Base-by-base conservation (phyloP, 495 filamentous ascomycete genomes). In the Hypoxylon fragiforme region DNA sequence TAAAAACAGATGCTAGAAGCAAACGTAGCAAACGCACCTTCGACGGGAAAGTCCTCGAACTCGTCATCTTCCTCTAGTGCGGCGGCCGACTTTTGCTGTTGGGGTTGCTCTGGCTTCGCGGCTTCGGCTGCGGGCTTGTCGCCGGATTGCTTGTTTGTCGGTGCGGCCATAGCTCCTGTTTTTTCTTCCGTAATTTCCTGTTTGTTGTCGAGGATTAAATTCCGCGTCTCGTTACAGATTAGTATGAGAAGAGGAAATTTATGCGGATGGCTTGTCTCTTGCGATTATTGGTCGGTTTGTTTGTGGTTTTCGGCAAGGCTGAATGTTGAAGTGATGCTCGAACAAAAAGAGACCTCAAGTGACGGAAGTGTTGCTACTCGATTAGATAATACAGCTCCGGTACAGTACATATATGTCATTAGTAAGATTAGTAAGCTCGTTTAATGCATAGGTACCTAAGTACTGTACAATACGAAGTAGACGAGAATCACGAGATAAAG, bases 21-120 rank as follows among this genome's bases (percentile, higher is more conserved):
- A 5, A 12, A n/a, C 13, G 31, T 32, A 36, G 15, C 1, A 46
- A 19, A 71, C 75, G 42, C 70, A 96, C 94, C 90, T 77, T 97
- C 92, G 44, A 95, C 88, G 20, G 94, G 95, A 71, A 98, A 98
- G 71, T 98, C 94, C 72, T 98, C 94, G 62, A 98, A 98, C 75
- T 98, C 94, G 69, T 98, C 94, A 64, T 98, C 94, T 65, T 98
- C 94, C 66, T 96, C 94, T 16, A 97, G 77, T 24, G 88, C 83
- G 44, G 87, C 77, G 36, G 70, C 61, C 2, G 44, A 49, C 66
- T 65, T 67, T 72, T 76, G 28, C 63, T 62, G 43, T 32, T 36
- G 45, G 24, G 46, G 20, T 60, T 77, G 67, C 49, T 81, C 74
- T 46, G 67, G 59, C 54, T 73, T 70, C 6, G 68, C 68, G 46